Percentiles rank a stretch among this genome's conserved stretches.
Conservation (phyloP, 805 yeast genomes). For the Suhomyces kilbournensis region DNA sequence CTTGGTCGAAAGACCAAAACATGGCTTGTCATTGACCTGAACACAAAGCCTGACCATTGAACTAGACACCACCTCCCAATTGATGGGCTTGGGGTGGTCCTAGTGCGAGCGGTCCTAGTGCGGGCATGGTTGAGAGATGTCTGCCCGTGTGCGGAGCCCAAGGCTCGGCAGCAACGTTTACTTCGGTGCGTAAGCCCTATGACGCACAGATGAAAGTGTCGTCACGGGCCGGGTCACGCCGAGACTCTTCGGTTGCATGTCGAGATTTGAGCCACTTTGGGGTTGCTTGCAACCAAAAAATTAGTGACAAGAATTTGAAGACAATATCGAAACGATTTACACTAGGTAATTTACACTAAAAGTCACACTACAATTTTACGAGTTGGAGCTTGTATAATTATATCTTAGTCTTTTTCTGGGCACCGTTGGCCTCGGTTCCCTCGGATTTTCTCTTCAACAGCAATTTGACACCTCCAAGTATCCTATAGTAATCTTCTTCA, state of each 20-base stretch:
- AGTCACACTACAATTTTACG: not conserved
- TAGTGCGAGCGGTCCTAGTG: not conserved
- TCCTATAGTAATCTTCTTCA: constrained; percentile 67
- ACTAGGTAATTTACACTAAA: not conserved
- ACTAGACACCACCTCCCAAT: not conserved
- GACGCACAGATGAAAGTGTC: not conserved
- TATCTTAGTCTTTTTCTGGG: constrained; percentile 3
- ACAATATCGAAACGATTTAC: not conserved
- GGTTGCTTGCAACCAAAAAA: constrained; percentile 3
- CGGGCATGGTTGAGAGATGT: not conserved
- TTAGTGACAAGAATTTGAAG: not conserved
- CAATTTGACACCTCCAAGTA: constrained; percentile 36
- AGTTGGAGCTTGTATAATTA: not conserved
- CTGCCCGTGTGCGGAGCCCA: not conserved
- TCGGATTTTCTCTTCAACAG: constrained; percentile 15
- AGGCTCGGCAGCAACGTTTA: not conserved
- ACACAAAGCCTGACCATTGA: not conserved
- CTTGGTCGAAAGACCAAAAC: not conserved
- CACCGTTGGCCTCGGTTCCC: not conserved
- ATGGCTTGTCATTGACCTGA: not conserved
- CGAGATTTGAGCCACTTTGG: not conserved
- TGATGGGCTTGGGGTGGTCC: not conserved
- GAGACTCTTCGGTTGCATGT: not conserved
- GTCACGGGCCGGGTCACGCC: constrained; percentile 1
- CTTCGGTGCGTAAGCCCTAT: not conserved